Evolutionary conservation across 257 asterid species (phyloP).

Genomic region (Solanum ossicruentum): DNA sequence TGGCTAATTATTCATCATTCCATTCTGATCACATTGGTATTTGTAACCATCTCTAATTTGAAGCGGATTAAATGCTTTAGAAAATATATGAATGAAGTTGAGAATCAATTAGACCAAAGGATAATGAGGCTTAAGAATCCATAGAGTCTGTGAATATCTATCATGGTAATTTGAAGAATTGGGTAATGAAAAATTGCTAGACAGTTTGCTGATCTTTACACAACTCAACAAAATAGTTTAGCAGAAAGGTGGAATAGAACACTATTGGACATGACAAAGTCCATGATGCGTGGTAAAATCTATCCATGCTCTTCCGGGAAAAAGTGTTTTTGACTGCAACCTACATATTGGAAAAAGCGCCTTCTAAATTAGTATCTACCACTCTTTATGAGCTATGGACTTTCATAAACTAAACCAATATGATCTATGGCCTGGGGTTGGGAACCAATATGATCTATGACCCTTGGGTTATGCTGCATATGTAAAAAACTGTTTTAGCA

Average conservation of each 20-base stretch:
- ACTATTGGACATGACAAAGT: background rate
- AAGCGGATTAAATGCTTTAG: background rate
- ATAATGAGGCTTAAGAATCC: background rate
- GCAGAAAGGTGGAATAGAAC: background rate
- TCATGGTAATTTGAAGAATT: background rate
- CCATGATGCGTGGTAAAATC: background rate
- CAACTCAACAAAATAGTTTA: background rate
- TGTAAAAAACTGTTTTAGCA: too few species aligned
- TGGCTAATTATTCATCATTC: background rate
- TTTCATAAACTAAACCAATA: background rate
- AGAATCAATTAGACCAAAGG: background rate
- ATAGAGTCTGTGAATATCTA: background rate
- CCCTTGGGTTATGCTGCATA: too few species aligned
- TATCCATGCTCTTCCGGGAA: too few species aligned
- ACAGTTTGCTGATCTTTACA: background rate
- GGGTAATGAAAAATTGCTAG: background rate
- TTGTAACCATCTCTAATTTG: background rate
- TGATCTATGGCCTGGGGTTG: background rate
- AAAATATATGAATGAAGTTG: background rate
- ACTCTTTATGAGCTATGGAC: background rate
- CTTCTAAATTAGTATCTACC: background rate
- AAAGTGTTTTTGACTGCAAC: background rate
- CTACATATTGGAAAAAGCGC: background rate
- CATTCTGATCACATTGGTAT: background rate
- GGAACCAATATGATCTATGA: too few species aligned